Conservation (phyloP, 2,329 filamentous ascomycete genomes). For the Venturia carpophila region DNA sequence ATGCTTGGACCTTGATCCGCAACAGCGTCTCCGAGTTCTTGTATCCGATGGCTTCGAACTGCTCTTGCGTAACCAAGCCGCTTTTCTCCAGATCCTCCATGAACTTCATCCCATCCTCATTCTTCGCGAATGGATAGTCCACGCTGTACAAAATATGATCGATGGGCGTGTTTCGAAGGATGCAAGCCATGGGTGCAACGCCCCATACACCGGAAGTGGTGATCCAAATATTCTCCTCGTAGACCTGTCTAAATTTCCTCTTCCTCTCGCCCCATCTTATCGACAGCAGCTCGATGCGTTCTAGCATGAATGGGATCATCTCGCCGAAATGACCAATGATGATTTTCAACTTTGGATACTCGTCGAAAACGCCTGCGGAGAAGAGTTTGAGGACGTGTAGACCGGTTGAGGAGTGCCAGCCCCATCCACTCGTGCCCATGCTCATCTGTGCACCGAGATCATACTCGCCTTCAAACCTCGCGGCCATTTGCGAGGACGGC, state of each 20-base stretch:
- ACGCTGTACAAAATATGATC: conserved; percentile 50
- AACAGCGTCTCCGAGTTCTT: conserved; percentile 45
- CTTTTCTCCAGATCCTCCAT: conserved; percentile 43
- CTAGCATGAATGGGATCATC: conserved; percentile 48
- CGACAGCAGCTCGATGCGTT: conserved; percentile 34
- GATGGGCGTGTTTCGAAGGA: conserved; percentile 39
- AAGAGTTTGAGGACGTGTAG: conserved; percentile 45
- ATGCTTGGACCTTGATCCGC: conserved; percentile 3
- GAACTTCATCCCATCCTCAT: conserved; percentile 41
- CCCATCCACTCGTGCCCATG: conserved; percentile 39
- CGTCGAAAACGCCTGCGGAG: conserved; percentile 48
- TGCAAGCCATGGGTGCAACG: conserved; percentile 39
- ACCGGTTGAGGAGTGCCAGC: conserved; percentile 46
- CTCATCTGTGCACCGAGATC: conserved; percentile 25
- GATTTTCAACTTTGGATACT: conserved; percentile 46
- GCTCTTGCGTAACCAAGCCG: conserved; percentile 42
- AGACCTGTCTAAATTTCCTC: conserved; percentile 42
- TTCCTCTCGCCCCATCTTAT: conserved; percentile 27
- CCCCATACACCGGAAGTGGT: conserved; percentile 50
- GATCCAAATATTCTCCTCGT: conserved; percentile 50
- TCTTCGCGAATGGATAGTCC: conserved; percentile 50
- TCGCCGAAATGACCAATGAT: conserved; percentile 48
- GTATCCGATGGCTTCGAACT: conserved; percentile 44
- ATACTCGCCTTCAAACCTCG: conserved; percentile 35
- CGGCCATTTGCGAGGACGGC: conserved; percentile 24